Base-by-base conservation (phyloP, 768 basidiomycete genomes). In the Nidularia sp. region DNA sequence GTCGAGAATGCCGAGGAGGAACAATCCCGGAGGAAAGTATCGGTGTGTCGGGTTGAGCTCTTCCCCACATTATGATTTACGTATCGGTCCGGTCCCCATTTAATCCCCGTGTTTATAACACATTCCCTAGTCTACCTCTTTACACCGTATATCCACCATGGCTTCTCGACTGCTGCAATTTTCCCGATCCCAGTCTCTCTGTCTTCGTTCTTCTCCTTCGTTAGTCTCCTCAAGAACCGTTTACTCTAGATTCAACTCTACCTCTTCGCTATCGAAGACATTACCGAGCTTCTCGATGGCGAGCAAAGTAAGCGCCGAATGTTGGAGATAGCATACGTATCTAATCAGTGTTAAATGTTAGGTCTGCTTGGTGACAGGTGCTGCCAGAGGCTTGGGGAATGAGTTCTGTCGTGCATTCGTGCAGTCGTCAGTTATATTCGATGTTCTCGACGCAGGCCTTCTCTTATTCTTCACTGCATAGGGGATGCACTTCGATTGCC, bases 301-400 rank as follows among this genome's bases (percentile, higher is more conserved):
- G 64, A 79, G 78, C 62, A 93, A 90, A 78, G 90, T 86, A 48
- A 57, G 68, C 43, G 47, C 34, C 15, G 22, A 25, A 29, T 29
- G 25, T 29, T 29, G 25, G 25, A 29, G 25, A 29, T 29, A 29
- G 25, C 25, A 29, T 29, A 4, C 25, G 25, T 29, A 29, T 29
- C 25, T 29, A 29, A 29, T 29, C 25, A 29, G 25, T 29, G 25
- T 29, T 29, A 29, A 29, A 29, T 29, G 2, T 29, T 41, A 96
- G 86, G 93, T 93, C 50, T 92, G 91, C 70, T 73, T 95, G 60
- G 85, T 98, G 48, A 98, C 96, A 36, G 96, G 96, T 45, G 96
- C 86, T 50, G 96, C 94, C 9, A 79, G 90, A 61, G 96, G 96
- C 5, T 73, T 98, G 45, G 96, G 96, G 5, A 79, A 88, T 57